Evolutionary conservation across 345 rosid genomes (phyloP).

Genomic region (Trapa incisa): DNA sequence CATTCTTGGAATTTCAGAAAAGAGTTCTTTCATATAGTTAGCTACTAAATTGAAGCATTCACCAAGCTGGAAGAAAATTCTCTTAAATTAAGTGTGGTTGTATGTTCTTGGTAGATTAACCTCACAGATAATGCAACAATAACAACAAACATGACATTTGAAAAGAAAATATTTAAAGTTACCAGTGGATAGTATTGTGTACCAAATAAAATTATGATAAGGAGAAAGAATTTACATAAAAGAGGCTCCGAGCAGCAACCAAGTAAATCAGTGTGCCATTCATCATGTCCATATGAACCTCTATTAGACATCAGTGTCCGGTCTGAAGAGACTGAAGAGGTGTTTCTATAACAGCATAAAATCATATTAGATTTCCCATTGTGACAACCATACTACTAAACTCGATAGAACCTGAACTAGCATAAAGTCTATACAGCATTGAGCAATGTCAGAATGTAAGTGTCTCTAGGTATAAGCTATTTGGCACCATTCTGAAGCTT

Average conservation of each 20-base stretch:
- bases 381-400: no score
- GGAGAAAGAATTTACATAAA: conserved; percentile 45
- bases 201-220: not conserved
- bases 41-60: not conserved
- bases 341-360: conserved; percentile 39
- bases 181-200: not conserved
- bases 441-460: not conserved
- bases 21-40: no score
- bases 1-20: no score
- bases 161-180: not conserved
- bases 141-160: not conserved
- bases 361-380: conserved; percentile 9
- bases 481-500: no score
- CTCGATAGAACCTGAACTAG: not conserved
- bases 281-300: conserved; percentile 44
- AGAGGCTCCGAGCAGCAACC: conserved; percentile 93
- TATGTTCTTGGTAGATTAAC: not conserved
- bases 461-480: no score
- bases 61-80: not conserved
- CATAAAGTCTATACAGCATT: not conserved
- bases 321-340: conserved; percentile 61
- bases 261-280: conserved; percentile 91
- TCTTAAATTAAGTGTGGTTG: not conserved
- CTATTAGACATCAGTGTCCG: conserved; percentile 53
- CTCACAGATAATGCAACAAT: no score